Evolutionary conservation across 2,329 filamentous ascomycete genomes (phyloP), one percentile per base, ranked within the genome.

Genomic region (Exserohilum rostratum): DNA sequence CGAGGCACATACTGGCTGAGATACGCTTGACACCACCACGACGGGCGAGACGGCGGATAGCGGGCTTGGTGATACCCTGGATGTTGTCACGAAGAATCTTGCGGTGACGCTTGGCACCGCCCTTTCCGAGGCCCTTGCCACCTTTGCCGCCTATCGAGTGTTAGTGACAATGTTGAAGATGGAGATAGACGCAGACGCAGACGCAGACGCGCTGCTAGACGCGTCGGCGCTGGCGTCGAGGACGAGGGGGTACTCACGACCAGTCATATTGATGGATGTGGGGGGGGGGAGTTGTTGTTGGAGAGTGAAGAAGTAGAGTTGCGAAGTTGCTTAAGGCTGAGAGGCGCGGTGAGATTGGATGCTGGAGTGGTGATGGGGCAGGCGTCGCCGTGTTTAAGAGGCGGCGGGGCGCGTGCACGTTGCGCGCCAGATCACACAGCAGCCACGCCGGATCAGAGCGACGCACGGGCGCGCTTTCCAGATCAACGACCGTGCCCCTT

Each of bases 1-100:
- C 5, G 25, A 38, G 43, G 15, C 20, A 73, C 76, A 57, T 78
- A 80, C 78, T 80, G 64, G 78, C 78, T 65, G 78, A 80, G 72
- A 79, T 80, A 80, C 79, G 79, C 77, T 81, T 80, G 76, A 80
- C 79, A 79, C 78, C 78, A 57, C 79, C 79, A 79, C 80, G 80
- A 74, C 80, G 80, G 64, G 79, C 80, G 69, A 82, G 79, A 81
- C 80, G 79, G 60, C 80, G 79, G 72, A 82, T 82, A 56, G 80
- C 80, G 62, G 80, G 79, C 78, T 82, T 82, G 67, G 80, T 82
- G 72, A 82, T 82, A 72, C 80, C 80, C 70, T 82, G 80, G 71
- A 82, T 82, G 78, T 82, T 82, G 78, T 82, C 80, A 62, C 80
- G 80, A 61, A 82, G 74, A 70, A 82, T 82, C 79, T 82, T 82